phyloP scores from a whole-genome alignment of 129 eudicot genomes.

The Centaurea solstitialis region DNA sequence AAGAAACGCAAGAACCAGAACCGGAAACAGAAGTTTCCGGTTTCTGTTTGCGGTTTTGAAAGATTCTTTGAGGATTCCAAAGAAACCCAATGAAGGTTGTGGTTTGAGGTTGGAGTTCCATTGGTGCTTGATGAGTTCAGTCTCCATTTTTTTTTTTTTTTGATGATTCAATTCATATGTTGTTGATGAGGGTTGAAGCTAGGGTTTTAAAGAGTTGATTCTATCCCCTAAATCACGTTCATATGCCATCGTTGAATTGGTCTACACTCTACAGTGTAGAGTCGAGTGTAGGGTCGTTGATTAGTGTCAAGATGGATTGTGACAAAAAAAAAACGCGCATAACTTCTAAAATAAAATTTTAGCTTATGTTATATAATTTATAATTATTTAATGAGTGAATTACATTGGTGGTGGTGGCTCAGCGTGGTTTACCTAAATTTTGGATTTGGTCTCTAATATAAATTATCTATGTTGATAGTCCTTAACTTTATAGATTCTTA shows the following conservation, averaged over 20 bases:
- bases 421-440: too few species aligned
- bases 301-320: neutral
- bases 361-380: too few species aligned
- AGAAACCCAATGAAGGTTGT: slow-evolving; percentile 21
- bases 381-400: too few species aligned
- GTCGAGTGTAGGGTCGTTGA: neutral
- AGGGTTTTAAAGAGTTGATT: slow-evolving; percentile 13
- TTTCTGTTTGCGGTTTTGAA: slow-evolving; percentile 22
- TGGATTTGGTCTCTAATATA: too few species aligned
- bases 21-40: neutral
- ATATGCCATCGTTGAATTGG: neutral
- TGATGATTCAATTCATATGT: neutral
- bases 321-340: too few species aligned
- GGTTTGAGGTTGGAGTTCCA: slow-evolving; percentile 10
- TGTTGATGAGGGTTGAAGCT: neutral
- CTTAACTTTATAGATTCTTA: too few species aligned
- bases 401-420: too few species aligned
- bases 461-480: too few species aligned
- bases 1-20: slow-evolving; percentile 34
- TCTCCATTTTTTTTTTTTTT: slow-evolving; percentile 19
- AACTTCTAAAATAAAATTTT: too few species aligned
- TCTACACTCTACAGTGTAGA: too few species aligned
- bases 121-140: neutral
- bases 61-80: slow-evolving; percentile 25
- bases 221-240: neutral